Base-by-base conservation (phyloP, 495 filamentous ascomycete genomes). In the Baudoinia panamericana region DNA sequence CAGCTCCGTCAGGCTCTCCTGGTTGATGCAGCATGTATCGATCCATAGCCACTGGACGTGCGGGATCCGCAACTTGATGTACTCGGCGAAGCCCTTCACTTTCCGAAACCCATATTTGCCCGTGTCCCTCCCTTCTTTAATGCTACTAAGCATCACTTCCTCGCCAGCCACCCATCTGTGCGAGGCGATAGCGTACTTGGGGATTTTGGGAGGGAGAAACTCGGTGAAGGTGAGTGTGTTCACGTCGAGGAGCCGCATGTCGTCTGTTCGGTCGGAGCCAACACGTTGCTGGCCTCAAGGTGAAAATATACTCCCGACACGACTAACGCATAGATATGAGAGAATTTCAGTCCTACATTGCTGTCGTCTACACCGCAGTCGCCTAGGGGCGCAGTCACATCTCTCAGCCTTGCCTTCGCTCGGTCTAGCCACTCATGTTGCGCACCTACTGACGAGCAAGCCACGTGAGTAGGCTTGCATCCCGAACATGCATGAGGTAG, bases 11-110 rank as follows among this genome's bases (percentile, higher is more conserved):
- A 20, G 22, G 30, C 30, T 46, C 0, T 30, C 26, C 35, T 46
- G 46, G 43, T 51, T 54, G 26, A 53, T 53, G 31, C 50, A 53
- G 31, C 41, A 45, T n/a, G 51, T 51, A 25, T 54, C 51, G 9
- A 51, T 36, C 51, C 48, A 54, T 36, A 35, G 28, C 36, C 35
- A 46, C 23, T 25, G 15, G 17, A 46, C 16, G 4, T 17, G 30
- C 4, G 30, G 2, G 13, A 42, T 16, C 8, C 34, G 2, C 8
- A 22, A 5, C 15, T 19, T 28, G 19, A 42, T 16, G 30, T 42
- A 35, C 21, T 4, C 20, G 13, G 39, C 39, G 34, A 42, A 42
- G 13, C 28, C 39, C 22, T 42, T 22, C 16, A 42, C 39, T 34
- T 42, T 42, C 39, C 17, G 39, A 21, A 33, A 42, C 10, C 29